phyloP scores from a whole-genome alignment of 805 yeast genomes.

The Kazachstania taianensis region DNA sequence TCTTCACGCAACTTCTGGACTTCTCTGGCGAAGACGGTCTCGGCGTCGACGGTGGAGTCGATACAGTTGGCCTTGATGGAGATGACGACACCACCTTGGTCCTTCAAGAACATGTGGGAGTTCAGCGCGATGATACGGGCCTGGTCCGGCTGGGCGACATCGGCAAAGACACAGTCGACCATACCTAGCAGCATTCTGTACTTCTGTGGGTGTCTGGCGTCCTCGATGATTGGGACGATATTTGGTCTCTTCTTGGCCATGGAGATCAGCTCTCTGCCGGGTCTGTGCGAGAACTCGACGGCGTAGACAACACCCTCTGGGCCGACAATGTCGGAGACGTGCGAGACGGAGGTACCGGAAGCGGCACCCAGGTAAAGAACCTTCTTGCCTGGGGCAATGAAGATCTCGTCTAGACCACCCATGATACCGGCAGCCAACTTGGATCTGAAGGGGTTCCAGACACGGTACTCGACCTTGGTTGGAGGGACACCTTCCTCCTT shows the following conservation, averaged over 20 bases:
- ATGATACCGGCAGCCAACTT: slow-evolving; percentile 99
- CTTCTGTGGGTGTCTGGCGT: slow-evolving; percentile 99
- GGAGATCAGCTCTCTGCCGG: slow-evolving; percentile 97
- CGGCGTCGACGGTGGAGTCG: slow-evolving; percentile 98
- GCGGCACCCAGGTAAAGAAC: slow-evolving; percentile 98
- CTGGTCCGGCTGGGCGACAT: slow-evolving; percentile 99
- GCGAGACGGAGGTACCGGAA: slow-evolving; percentile 97
- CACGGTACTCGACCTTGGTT: slow-evolving; percentile 97
- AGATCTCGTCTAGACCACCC: slow-evolving; percentile 98
- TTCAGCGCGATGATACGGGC: slow-evolving; percentile 98
- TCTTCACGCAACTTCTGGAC: slow-evolving; percentile 98
- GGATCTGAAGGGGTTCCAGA: slow-evolving; percentile 99
- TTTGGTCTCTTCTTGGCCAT: slow-evolving; percentile 99
- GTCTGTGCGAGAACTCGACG: slow-evolving; percentile 98
- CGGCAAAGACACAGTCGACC: slow-evolving; percentile 98
- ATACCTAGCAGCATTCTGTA: slow-evolving; percentile 98
- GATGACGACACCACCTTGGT: slow-evolving; percentile 96
- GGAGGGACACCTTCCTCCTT: slow-evolving; percentile 79
- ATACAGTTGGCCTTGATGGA: slow-evolving; percentile 99
- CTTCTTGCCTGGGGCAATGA: slow-evolving; percentile 96
- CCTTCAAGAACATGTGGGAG: slow-evolving; percentile 96
- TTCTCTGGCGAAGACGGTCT: slow-evolving; percentile 98
- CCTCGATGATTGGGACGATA: slow-evolving; percentile 96
- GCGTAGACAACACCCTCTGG: slow-evolving; percentile 99
- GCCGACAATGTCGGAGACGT: slow-evolving; percentile 96